Evolutionary conservation across 495 filamentous ascomycete species (phyloP).

Genomic region (Tuber melanosporum): DNA sequence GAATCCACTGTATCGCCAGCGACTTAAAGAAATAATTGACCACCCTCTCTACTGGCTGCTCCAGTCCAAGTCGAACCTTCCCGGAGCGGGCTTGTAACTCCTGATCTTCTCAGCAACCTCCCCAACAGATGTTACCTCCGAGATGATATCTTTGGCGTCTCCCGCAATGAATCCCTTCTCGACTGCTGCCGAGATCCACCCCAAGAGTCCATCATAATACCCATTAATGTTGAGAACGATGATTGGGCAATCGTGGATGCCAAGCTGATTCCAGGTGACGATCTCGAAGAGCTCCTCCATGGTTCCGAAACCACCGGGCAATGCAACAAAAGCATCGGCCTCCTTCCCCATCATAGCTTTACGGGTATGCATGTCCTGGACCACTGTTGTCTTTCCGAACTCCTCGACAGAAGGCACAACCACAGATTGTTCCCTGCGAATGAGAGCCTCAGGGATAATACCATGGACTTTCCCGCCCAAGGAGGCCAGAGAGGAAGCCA

Average conservation of each 20-base stretch:
- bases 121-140: conserved; percentile 63
- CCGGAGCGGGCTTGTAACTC: conserved; percentile 67
- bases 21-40: background rate
- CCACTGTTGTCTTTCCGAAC: conserved; percentile 79
- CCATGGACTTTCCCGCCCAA: conserved; percentile 86
- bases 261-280: conserved; percentile 94
- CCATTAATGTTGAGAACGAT: conserved; percentile 79
- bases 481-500: conserved; percentile 77
- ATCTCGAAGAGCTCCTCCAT: conserved; percentile 96
- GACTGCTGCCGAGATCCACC: conserved; percentile 76
- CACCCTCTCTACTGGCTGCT: conserved; percentile 49
- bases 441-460: conserved; percentile 78
- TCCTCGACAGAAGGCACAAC: conserved; percentile 57
- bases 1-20: background rate
- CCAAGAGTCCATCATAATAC: conserved; percentile 79
- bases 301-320: conserved; percentile 88
- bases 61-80: conserved; percentile 77
- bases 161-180: conserved; percentile 65
- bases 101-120: conserved; percentile 63
- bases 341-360: conserved; percentile 87
- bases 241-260: conserved; percentile 78
- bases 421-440: conserved; percentile 66
- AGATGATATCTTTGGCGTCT: conserved; percentile 65
- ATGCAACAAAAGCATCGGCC: conserved; percentile 83
- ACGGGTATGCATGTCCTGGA: conserved; percentile 89